Evolutionary conservation across 2,329 filamentous ascomycete species (phyloP), one percentile per base, ranked within the genome.

Genomic region (Colletotrichum sidae): DNA sequence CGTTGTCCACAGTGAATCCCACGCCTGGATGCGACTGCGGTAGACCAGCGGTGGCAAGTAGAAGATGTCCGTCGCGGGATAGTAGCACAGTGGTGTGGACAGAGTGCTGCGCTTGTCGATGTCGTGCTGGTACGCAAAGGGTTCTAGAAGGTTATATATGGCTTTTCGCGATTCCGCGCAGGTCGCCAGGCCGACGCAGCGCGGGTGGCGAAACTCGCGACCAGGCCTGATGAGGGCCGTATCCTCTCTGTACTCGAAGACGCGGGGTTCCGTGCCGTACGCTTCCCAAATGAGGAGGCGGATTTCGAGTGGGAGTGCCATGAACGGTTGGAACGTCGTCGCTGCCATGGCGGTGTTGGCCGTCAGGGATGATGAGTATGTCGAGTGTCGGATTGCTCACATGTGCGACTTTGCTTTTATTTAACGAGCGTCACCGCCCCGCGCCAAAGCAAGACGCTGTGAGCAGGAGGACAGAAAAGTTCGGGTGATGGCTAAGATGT

Each of bases 1-100:
- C 46, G 58, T 65, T 39, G 62, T 65, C 62, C 62, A 65, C 11
- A 55, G 39, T 2, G 62, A 44, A 33, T 65, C 62, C 62, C 62
- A 62, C 12, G 62, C 62, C 15, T 60, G 57, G 47, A 62, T 42
- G 35, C 58, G 62, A 39, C 46, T 56, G 47, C 62, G 58, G 58
- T 56, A 65, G 25, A 65, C 58, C 25, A 39, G 52, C n/a, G 62
- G 62, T 15, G 62, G 62, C 8, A 65, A 52, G 46, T 65, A 65
- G 47, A 65, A 45, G 37, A 65, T 41, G 46, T 65, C 62, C 2
- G 42, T 42, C 8, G 12, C 25, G 7, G 62, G 58, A n/a, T 42
- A 10, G 33, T 52, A 56, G 2, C 9, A 5, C 35, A 61, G 45
- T 10, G 45, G n/a, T 8, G 55, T 12, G 6, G 34, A 53, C 9